Conservation (phyloP, 106 monocot genomes). For the Narthecium ossifragum region DNA sequence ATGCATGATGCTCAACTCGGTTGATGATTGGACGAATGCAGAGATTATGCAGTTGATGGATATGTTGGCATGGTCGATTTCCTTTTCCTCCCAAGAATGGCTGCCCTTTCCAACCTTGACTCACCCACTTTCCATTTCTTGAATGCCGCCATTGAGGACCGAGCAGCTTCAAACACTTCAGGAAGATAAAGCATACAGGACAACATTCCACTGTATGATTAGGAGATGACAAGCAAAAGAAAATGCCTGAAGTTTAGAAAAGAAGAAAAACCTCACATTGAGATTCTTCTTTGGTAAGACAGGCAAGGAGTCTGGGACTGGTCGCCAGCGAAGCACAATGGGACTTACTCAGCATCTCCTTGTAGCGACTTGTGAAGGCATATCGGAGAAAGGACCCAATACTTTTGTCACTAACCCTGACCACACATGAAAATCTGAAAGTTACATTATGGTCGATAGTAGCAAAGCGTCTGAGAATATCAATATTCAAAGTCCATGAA, state of each 20-base stretch:
- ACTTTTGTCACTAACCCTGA: slow-evolving; percentile 50
- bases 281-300: slow-evolving; percentile 55
- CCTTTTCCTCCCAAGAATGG: slow-evolving; percentile 64
- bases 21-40: too few relatives aligned
- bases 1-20: too few relatives aligned
- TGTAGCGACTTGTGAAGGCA: slow-evolving; percentile 58
- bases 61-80: slow-evolving; percentile 16
- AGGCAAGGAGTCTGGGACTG: slow-evolving; percentile 31
- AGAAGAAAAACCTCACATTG: slow-evolving; percentile 25
- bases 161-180: slow-evolving; percentile 61
- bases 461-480: too few relatives aligned
- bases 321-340: slow-evolving; percentile 40
- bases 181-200: not conserved
- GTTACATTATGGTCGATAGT: too few relatives aligned
- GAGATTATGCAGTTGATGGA: slow-evolving; percentile 22
- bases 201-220: not conserved
- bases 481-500: too few relatives aligned
- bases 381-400: slow-evolving; percentile 44
- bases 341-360: slow-evolving; percentile 65
- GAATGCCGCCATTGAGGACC: slow-evolving; percentile 49
- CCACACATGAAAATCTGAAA: not conserved
- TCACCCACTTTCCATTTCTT: slow-evolving; percentile 54
- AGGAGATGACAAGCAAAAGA: not conserved
- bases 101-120: slow-evolving; percentile 51
- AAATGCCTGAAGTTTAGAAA: not conserved